Percentiles rank a stretch among this genome's conserved stretches.
These are phyloP conservation scores for Cystobasidium tubakii DNA, from an alignment of 768 basidiomycete genomes.

Conservation along the genomic window DNA sequence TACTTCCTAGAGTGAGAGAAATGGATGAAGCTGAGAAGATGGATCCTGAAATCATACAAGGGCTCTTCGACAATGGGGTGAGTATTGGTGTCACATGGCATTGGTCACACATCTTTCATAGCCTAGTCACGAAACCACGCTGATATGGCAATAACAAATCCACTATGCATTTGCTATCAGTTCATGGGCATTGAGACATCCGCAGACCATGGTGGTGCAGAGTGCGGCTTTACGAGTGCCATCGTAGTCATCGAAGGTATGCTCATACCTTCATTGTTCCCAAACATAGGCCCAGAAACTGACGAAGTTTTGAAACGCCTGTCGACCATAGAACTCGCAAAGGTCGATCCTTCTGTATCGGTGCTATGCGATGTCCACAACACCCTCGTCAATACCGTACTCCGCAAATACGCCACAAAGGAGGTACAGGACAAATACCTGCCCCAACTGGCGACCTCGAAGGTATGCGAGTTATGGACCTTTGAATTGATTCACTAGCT, in stretches of 20 bases:
- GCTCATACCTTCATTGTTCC: background rate
- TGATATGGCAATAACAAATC: too few relatives aligned
- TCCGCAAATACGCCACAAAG: constrained; percentile 75
- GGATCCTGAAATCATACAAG: constrained; percentile 79
- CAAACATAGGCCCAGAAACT: too few relatives aligned
- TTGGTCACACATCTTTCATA: background rate
- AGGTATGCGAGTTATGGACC: constrained; percentile 54
- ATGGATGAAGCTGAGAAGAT: constrained; percentile 98
- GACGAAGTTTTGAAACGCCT: too few relatives aligned
- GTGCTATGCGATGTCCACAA: constrained; percentile 98
- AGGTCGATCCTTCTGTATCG: constrained; percentile 90
- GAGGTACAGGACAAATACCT: constrained; percentile 84
- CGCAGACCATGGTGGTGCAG: constrained; percentile 75
- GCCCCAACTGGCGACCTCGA: constrained; percentile 69
- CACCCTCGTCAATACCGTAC: constrained; percentile 85
- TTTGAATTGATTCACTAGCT: background rate
- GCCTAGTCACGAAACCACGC: too few relatives aligned
- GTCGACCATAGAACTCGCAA: constrained; percentile 66
- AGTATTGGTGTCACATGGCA: constrained; percentile 46
- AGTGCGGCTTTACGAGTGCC: constrained; percentile 85
- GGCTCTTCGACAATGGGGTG: constrained; percentile 90
- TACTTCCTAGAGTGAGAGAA: constrained; percentile 82
- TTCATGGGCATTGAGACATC: constrained; percentile 96
- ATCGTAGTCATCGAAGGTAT: constrained; percentile 80
- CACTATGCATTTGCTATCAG: too few relatives aligned